A percentile compares a stretch with the other conserved stretches of the same genome.
These are phyloP conservation scores for Oenanthe sinensis DNA, from an alignment of 129 eudicot species.

Conservation along the genomic window DNA sequence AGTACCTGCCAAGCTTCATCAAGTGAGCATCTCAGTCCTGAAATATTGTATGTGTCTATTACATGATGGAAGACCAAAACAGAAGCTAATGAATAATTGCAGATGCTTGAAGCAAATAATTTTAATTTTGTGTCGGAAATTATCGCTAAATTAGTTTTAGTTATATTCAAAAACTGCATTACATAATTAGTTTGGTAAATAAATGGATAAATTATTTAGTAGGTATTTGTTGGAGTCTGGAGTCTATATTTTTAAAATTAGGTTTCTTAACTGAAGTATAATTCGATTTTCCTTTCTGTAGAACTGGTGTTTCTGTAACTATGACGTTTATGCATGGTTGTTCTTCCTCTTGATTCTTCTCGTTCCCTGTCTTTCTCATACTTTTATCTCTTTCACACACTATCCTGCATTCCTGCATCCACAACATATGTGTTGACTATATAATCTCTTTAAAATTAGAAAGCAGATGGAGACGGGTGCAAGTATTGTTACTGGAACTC, in stretches of 20 bases:
- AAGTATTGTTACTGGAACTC: conserved; percentile 87
- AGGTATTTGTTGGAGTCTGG: background rate
- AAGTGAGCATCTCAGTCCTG: conserved; percentile 27
- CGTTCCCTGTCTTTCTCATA: background rate
- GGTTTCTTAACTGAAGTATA: background rate
- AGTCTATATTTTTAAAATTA: background rate
- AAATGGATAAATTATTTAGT: background rate
- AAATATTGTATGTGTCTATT: background rate
- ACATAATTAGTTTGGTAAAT: background rate
- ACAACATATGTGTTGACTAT: background rate
- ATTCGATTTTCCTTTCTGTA: background rate
- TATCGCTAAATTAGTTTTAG: background rate
- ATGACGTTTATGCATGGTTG: background rate
- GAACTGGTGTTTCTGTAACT: background rate
- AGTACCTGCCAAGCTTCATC: conserved; percentile 78
- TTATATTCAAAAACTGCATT: background rate
- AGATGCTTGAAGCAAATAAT: background rate
- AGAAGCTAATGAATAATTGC: background rate
- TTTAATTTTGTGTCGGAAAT: background rate
- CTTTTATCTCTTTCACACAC: background rate
- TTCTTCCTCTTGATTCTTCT: background rate
- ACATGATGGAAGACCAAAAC: background rate
- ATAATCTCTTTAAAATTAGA: conserved; percentile 27
- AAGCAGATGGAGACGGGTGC: conserved; percentile 87
- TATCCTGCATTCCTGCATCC: background rate